Evolutionary conservation across 352 stramenopile species (phyloP), one percentile per base, ranked within the genome.

Genomic region (Globisporangium paddicum): DNA sequence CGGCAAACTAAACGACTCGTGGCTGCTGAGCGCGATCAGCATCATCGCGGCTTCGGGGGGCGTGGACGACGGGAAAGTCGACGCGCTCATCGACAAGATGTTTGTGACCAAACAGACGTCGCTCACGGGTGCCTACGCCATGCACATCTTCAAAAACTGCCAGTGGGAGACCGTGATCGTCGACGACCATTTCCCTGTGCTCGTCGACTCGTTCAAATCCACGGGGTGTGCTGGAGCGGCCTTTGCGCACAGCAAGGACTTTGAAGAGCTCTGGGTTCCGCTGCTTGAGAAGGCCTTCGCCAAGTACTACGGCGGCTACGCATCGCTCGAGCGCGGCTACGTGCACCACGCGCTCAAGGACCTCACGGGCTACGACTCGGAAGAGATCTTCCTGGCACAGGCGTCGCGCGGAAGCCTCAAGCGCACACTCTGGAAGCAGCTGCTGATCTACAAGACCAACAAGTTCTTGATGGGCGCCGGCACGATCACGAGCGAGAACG

Each of bases 151-250:
- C 64, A 92, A 96, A 63, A 97, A 96, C 68, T 86, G 79, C 47
- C 87, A 97, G 67, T 98, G 92, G 91, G 86, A 97, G 72, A 94
- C 91, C 16, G 73, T 98, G 30, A 77, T 98, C 47, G 79, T 98
- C 0, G 92, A 98, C 68, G 92, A 98, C 64, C 73, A 82, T 52
- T 97, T 98, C 62, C 92, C 92, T 0, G 79, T 96, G 21, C 63
- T 97, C 0, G 64, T 68, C 11, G 73, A 93, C 40, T 63, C 68
- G 5, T 59, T 62, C 42, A 79, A 75, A 32, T 61, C 75, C 41
- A 79, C 67, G 18, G 34, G 69, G 42, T 85, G 83, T 48, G 89
- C 82, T 34, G 90, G 90, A 3, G 83, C 83, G 3, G 92, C 90
- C 16, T 93, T 95, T 51, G 90, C 86, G 5, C 85, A 97, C 67